Conservation (phyloP, 176 grass and related monocot species). For the Cymbopogon citratus region DNA sequence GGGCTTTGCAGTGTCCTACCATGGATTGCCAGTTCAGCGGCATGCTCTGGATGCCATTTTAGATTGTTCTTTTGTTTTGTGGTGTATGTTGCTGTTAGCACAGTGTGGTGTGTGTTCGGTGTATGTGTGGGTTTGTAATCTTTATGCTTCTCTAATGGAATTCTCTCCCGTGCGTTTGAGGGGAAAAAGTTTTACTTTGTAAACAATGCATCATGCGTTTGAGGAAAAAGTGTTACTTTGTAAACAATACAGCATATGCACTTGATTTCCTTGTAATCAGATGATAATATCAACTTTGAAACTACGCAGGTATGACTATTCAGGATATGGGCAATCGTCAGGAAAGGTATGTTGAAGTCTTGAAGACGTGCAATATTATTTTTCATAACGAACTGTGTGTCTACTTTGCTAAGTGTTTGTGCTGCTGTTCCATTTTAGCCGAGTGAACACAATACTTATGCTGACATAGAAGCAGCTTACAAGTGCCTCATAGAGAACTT, state of each 20-base stretch:
- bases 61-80: not conserved
- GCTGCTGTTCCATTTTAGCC: slow-evolving; percentile 45
- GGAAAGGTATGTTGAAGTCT: slow-evolving; percentile 63
- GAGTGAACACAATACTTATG: slow-evolving; percentile 80
- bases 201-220: not conserved
- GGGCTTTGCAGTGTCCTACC: not conserved
- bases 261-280: slow-evolving; percentile 9
- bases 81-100: not conserved
- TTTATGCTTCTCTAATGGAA: not conserved
- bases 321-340: slow-evolving; percentile 87
- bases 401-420: not conserved
- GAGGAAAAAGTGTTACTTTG: not conserved
- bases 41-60: not conserved
- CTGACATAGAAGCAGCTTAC: slow-evolving; percentile 88
- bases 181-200: not conserved
- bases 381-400: not conserved
- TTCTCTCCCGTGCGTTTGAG: not conserved
- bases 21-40: not conserved
- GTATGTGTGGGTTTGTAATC: not conserved
- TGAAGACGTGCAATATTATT: not conserved
- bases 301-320: slow-evolving; percentile 84
- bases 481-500: slow-evolving; percentile 77
- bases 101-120: not conserved
- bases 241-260: not conserved
- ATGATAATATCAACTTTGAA: slow-evolving; percentile 30